Percentiles rank a stretch among this genome's conserved stretches.
Conservation (phyloP, 169 alveolate genomes). For the Theileria parva region DNA sequence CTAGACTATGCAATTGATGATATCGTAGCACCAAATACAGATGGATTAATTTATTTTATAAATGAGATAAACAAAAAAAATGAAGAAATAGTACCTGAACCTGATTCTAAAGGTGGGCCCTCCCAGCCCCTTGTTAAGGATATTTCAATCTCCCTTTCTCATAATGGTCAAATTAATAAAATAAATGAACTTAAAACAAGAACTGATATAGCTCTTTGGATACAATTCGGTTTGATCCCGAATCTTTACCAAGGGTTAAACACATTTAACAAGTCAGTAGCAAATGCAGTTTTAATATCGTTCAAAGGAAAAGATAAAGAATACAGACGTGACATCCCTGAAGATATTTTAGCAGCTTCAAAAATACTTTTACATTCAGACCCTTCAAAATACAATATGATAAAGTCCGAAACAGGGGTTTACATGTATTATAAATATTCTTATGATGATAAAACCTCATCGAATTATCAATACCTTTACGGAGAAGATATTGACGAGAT, state of each 20-base stretch:
- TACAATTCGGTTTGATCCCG: constrained; percentile 66
- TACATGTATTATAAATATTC: constrained; percentile 29
- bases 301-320: constrained; percentile 43
- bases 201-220: constrained; percentile 57
- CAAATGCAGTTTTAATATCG: constrained; percentile 56
- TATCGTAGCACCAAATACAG: constrained; percentile 25
- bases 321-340: constrained; percentile 23
- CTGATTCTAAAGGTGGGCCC: background rate
- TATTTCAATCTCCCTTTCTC: constrained; percentile 35
- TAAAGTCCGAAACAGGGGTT: constrained; percentile 25
- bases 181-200: constrained; percentile 32
- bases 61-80: background rate
- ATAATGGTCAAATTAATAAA: constrained; percentile 33
- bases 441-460: constrained; percentile 59
- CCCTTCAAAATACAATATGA: constrained; percentile 21
- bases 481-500: constrained; percentile 60
- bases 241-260: constrained; percentile 53
- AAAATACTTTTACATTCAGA: constrained; percentile 23
- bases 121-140: constrained; percentile 22
- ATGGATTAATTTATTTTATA: constrained; percentile 26
- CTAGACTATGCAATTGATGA: constrained; percentile 36
- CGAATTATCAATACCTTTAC: constrained; percentile 63
- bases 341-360: constrained; percentile 1
- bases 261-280: constrained; percentile 52
- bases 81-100: background rate